Conservation (phyloP, 306 rosid species). For the Begonia fuchsioides region DNA sequence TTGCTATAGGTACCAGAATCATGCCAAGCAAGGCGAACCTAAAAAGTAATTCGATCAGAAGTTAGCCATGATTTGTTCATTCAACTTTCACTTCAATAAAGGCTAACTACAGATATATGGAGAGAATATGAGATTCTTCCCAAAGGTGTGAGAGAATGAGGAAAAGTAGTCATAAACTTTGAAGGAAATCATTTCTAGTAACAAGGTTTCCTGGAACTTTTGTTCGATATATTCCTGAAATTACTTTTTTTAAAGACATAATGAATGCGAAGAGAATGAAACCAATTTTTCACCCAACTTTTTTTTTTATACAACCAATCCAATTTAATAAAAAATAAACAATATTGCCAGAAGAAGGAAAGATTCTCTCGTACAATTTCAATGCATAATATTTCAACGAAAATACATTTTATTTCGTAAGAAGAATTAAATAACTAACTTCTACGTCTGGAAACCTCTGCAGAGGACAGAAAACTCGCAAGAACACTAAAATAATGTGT, state of each 20-base stretch:
- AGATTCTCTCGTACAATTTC: no score
- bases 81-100: background rate
- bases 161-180: background rate
- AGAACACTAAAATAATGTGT: background rate
- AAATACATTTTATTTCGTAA: no score
- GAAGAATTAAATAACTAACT: background rate
- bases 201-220: background rate
- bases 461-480: background rate
- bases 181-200: background rate
- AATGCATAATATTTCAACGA: no score
- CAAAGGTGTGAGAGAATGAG: background rate
- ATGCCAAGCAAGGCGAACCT: slow-evolving; percentile 98
- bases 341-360: no score
- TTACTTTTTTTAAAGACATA: background rate
- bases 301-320: no score
- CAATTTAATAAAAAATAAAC: no score
- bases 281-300: no score
- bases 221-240: background rate
- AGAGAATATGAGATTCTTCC: background rate
- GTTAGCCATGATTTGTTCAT: background rate
- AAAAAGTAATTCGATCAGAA: background rate
- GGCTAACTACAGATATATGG: background rate
- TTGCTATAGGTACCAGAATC: slow-evolving; percentile 92
- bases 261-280: background rate
- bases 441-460: background rate